Evolutionary conservation across 2,329 filamentous ascomycete genomes (phyloP), one percentile per base, ranked within the genome.

Genomic region (Neonectria neomacrospora): DNA sequence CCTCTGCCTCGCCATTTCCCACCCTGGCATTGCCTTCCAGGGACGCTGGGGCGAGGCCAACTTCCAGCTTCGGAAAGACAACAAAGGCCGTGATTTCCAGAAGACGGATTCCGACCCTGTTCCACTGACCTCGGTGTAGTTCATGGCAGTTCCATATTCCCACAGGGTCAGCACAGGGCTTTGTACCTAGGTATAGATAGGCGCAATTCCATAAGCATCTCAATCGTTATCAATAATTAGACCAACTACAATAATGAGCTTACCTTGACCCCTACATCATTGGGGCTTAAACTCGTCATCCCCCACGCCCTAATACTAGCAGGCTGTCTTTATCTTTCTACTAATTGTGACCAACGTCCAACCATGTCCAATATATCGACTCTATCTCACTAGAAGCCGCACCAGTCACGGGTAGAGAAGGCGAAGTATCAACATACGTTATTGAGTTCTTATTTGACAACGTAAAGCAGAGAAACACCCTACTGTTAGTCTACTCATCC

Each of bases 11-110:
- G 23, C 56, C 2, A 20, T 58, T 18, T 55, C 52, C 1, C 66
- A 67, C n/a, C 66, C 66, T 0, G 66, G 66, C n/a, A n/a, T 61
- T 32, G 57, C 58, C 12, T 68, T 68, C 23, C 37, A 61, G 11
- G 63, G 65, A 18, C 63, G 56, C 5, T 69, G 67, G 67, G 37
- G 32, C 9, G 63, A 67, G 20, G 67, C 67, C 4, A 28, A 69
- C 50, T 69, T 69, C 51, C 62, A 74, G 39, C 63, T 67, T 41
- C 54, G 53, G 18, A 65, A 63, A 20, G 39, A 42, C 3, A 30
- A 39, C 9, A 58, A 63, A 6, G 32, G 18, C 2, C 5, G 11
- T 2, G 20, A 34, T 3, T 59, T 65, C 4, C 51, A 50, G 16
- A 65, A 65, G 54, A 10, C 63, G 6, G 22, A 53, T 12, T 51